Evolutionary conservation across 2,329 filamentous ascomycete species (phyloP).

Genomic region (Trichothecium roseum): DNA sequence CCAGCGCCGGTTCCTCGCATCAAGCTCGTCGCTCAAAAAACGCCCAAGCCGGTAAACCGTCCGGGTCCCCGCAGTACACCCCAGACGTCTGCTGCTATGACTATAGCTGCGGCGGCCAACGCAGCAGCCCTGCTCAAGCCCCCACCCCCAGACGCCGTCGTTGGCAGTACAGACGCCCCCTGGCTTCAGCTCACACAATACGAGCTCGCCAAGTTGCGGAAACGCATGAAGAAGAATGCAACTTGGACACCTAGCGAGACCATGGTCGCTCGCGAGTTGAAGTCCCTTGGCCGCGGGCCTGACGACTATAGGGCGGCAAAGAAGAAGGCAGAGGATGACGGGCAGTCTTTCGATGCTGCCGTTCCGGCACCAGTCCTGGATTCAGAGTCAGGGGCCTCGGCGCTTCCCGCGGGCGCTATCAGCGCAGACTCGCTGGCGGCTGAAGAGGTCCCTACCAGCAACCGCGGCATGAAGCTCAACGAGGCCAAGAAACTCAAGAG

Average conservation of each 20-base stretch:
- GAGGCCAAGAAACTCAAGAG: conserved; percentile 67
- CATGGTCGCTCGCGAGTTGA: conserved; percentile 74
- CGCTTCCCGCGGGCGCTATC: conserved; percentile 49
- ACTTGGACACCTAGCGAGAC: conserved; percentile 77
- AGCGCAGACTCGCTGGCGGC: conserved; percentile 44
- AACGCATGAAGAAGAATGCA: conserved; percentile 87
- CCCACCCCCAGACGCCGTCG: conserved; percentile 47
- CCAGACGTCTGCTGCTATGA: conserved; percentile 18
- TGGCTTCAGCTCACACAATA: conserved; percentile 57
- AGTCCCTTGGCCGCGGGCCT: conserved; percentile 55
- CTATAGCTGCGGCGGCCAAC: conserved; percentile 25
- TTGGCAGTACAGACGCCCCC: conserved; percentile 49
- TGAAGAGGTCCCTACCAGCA: conserved; percentile 55
- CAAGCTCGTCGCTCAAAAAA: conserved; percentile 31
- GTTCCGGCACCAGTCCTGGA: conserved; percentile 29
- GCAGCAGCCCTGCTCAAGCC: conserved; percentile 38
- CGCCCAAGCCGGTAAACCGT: conserved; percentile 31
- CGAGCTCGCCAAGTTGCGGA: conserved; percentile 59
- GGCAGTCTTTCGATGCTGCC: conserved; percentile 48
- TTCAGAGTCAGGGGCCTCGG: conserved; percentile 37
- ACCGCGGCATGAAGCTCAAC: conserved; percentile 69
- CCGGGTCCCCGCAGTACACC: conserved; percentile 22
- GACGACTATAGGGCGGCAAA: conserved; percentile 53
- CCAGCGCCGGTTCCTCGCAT: conserved; percentile 32
- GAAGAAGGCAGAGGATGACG: conserved; percentile 52